phyloP scores from a whole-genome alignment of 2,329 filamentous ascomycete species.

The Aspergillus novoparasiticus region DNA sequence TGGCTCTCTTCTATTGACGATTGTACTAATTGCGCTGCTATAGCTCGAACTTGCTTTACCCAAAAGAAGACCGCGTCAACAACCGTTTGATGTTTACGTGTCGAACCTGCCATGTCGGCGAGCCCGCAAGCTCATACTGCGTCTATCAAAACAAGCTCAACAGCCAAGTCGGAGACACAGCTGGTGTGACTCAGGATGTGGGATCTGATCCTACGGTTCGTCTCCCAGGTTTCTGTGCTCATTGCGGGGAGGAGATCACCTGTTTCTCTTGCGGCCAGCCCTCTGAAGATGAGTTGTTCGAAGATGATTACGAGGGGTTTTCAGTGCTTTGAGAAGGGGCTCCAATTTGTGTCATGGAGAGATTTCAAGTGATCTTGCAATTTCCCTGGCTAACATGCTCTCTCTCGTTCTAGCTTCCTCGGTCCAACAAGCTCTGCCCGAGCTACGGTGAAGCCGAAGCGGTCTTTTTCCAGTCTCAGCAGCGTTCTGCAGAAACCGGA shows the following conservation, averaged over 20 bases:
- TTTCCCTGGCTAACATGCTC: constrained; percentile 36
- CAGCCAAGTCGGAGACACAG: constrained; percentile 89
- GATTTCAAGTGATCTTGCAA: constrained; percentile 15
- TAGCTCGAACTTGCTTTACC: constrained; percentile 95
- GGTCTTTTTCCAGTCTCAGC: constrained; percentile 98
- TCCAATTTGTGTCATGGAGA: constrained; percentile 13
- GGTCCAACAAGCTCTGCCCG: constrained; percentile 83
- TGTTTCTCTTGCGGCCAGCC: constrained; percentile 56
- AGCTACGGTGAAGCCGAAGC: constrained; percentile 84
- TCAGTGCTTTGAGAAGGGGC: constrained; percentile 11
- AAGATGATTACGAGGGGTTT: constrained; percentile 21
- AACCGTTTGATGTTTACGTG: constrained; percentile 92
- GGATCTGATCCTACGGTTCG: constrained; percentile 98
- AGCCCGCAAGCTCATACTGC: constrained; percentile 82
- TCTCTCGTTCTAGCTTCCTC: constrained; percentile 69
- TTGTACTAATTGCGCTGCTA: constrained; percentile 24
- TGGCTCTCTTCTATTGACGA: neutral
- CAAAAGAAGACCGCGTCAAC: constrained; percentile 84
- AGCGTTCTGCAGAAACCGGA: constrained; percentile 93
- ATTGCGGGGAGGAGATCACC: constrained; percentile 60
- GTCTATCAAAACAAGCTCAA: constrained; percentile 95
- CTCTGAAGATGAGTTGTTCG: constrained; percentile 16
- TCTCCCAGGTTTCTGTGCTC: constrained; percentile 60
- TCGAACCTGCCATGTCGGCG: constrained; percentile 90
- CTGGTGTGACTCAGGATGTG: constrained; percentile 96